Percentiles rank a stretch among this genome's conserved stretches.
Evolutionary conservation across 257 asterid species (phyloP).

Genomic region (Solanum neorickii): DNA sequence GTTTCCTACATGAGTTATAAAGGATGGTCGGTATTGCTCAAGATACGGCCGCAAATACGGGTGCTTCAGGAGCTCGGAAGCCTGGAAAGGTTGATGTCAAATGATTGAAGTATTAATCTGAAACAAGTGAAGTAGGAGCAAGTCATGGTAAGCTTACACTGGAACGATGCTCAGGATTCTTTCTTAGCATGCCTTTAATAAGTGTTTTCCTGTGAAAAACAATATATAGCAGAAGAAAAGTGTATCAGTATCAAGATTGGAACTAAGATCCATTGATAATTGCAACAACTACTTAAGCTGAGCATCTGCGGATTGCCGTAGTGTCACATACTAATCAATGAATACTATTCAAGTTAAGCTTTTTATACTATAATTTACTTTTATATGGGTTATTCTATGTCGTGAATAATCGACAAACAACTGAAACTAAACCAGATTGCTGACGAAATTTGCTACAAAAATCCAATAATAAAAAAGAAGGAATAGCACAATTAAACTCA

Average conservation of each 20-base stretch:
- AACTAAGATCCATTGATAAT: background rate
- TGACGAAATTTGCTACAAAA: background rate
- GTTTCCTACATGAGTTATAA: constrained; percentile 11
- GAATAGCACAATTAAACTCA: background rate
- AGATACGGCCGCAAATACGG: constrained; percentile 74
- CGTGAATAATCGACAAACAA: background rate
- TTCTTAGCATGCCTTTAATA: constrained; percentile 94
- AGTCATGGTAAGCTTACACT: constrained; percentile 40
- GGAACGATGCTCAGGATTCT: constrained; percentile 95
- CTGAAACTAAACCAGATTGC: background rate
- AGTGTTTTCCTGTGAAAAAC: constrained; percentile 59
- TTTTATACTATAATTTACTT: background rate
- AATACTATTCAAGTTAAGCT: background rate
- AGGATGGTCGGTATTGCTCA: constrained; percentile 65
- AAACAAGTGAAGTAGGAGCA: background rate
- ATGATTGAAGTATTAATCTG: background rate
- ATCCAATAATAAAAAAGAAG: background rate
- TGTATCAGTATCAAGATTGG: background rate
- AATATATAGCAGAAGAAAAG: background rate
- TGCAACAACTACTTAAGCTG: background rate
- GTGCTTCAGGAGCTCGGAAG: constrained; percentile 78
- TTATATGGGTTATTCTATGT: background rate
- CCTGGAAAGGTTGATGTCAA: constrained; percentile 35
- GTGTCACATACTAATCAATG: background rate
- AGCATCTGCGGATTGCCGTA: background rate